Percentiles rank a stretch among this genome's conserved stretches.
Conservation (phyloP, 2,329 filamentous ascomycete genomes). For the Ophiostoma sp. region DNA sequence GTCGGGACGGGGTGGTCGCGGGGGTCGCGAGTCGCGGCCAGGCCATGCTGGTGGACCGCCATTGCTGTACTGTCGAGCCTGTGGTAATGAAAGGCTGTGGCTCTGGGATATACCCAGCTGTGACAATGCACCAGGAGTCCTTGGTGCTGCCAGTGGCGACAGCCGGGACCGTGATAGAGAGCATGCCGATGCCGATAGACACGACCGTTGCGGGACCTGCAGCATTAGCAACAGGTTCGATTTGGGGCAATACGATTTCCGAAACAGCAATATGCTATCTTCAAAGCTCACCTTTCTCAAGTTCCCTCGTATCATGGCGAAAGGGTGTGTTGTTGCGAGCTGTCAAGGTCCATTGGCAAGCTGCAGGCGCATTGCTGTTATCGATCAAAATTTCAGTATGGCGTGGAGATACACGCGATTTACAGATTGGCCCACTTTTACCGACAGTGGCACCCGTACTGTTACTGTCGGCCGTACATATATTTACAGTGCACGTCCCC, state of each 20-base stretch:
- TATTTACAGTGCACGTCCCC: background rate
- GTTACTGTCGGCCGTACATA: too few species aligned
- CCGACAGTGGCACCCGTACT: background rate
- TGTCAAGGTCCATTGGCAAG: conserved; percentile 1
- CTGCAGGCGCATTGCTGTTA: conserved; percentile 13
- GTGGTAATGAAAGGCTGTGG: background rate
- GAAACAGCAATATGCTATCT: background rate
- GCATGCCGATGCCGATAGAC: conserved; percentile 8
- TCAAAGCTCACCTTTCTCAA: conserved; percentile 19
- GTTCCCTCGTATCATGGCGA: conserved; percentile 24
- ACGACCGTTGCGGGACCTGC: conserved; percentile 19
- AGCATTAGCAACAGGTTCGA: background rate
- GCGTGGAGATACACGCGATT: background rate
- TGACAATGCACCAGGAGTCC: background rate
- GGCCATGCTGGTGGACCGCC: background rate
- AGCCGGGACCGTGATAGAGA: background rate
- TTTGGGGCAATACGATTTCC: background rate
- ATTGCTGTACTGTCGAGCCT: conserved; percentile 19
- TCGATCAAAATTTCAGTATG: background rate
- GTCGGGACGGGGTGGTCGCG: background rate
- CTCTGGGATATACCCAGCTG: background rate
- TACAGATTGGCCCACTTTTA: background rate
- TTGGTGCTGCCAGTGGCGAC: background rate
- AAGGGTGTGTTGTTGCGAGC: background rate
- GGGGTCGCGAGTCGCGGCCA: background rate